These are phyloP conservation scores for Termitomyces bulborhizus DNA, from an alignment of 768 basidiomycete genomes.

Conservation along the genomic window DNA sequence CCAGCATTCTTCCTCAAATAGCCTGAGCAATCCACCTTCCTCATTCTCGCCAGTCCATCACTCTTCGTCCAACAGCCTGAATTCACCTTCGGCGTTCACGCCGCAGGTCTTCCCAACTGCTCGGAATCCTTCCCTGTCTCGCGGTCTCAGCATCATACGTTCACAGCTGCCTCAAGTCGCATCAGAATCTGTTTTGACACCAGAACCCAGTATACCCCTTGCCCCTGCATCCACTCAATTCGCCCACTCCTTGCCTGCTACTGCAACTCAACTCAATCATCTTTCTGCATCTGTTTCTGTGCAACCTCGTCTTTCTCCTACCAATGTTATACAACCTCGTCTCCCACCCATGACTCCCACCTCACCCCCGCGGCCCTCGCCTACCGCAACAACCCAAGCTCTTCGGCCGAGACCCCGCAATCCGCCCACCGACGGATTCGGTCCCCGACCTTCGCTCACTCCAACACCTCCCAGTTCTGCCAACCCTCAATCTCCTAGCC, in stretches of 20 bases:
- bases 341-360: slow-evolving; percentile 11
- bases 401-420: slow-evolving; percentile 13
- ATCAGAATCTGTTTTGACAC: not conserved
- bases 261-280: slow-evolving; percentile 1
- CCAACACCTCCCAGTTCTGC: slow-evolving; percentile 3
- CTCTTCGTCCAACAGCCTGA: slow-evolving; percentile 4
- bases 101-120: slow-evolving; percentile 7
- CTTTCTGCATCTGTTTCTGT: slow-evolving; percentile 1
- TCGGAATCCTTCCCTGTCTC: slow-evolving; percentile 12
- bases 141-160: slow-evolving; percentile 6
- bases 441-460: not conserved
- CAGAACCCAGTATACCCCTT: not conserved
- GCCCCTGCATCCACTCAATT: not conserved
- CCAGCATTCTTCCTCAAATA: slow-evolving; percentile 5
- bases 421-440: not conserved
- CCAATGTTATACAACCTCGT: not conserved
- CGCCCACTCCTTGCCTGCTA: not conserved
- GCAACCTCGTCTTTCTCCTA: not conserved
- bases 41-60: slow-evolving; percentile 10
- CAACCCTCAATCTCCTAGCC: slow-evolving; percentile 2
- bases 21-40: not conserved
- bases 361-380: slow-evolving; percentile 4
- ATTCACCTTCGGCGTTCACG: slow-evolving; percentile 10
- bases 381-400: not conserved
- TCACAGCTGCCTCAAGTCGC: slow-evolving; percentile 1